phyloP scores from a whole-genome alignment of 225 moss, liverwort and hornwort genomes.

The Physcomitrium patens region DNA sequence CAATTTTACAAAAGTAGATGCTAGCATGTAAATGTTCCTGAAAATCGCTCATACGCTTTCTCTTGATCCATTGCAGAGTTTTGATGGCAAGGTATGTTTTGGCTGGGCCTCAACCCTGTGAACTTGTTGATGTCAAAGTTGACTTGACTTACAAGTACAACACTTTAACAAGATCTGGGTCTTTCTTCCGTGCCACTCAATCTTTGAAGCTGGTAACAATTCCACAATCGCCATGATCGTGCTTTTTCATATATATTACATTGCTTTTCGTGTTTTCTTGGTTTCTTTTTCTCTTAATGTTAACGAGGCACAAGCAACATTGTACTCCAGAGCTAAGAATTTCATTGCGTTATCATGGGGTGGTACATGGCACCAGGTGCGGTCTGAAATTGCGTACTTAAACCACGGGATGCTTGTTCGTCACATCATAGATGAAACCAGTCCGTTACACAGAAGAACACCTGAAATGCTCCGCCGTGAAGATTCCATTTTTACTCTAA shows the following conservation, averaged over 20 bases:
- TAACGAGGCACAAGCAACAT: not conserved
- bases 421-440: slow-evolving; percentile 71
- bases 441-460: slow-evolving; percentile 71
- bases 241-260: slow-evolving; percentile 4
- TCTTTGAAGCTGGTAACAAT: slow-evolving; percentile 71
- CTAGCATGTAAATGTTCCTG: not conserved
- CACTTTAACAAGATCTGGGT: slow-evolving; percentile 69
- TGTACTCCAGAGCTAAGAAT: not conserved
- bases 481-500: slow-evolving; percentile 72
- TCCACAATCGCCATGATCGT: not conserved
- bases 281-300: slow-evolving; percentile 7
- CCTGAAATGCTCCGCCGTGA: slow-evolving; percentile 71
- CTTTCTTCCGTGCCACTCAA: slow-evolving; percentile 77
- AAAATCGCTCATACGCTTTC: not conserved
- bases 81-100: slow-evolving; percentile 80
- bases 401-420: slow-evolving; percentile 82
- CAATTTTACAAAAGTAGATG: not conserved
- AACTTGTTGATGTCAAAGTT: slow-evolving; percentile 84
- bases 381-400: slow-evolving; percentile 77
- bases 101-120: slow-evolving; percentile 83
- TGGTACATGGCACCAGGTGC: slow-evolving; percentile 47
- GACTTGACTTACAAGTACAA: slow-evolving; percentile 85
- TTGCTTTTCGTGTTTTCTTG: not conserved
- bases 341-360: not conserved
- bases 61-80: slow-evolving; percentile 45